These are phyloP conservation scores for Talaromyces wortmannii DNA, from an alignment of 495 filamentous ascomycete genomes.

Conservation along the genomic window DNA sequence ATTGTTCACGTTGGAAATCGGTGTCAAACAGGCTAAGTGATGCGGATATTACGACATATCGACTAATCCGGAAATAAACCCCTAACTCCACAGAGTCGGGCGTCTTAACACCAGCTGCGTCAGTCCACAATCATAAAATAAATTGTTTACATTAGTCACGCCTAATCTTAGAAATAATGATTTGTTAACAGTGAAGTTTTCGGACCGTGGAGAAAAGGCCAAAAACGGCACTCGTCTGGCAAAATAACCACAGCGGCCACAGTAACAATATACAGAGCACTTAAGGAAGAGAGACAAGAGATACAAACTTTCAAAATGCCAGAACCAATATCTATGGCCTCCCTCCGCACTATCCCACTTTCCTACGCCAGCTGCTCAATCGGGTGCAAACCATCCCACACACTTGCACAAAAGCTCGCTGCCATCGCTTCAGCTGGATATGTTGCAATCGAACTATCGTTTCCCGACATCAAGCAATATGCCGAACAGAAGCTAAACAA, in stretches of 20 bases:
- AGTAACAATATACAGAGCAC: not conserved
- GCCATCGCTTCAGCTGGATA: conserved; percentile 64
- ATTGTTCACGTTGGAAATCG: not conserved
- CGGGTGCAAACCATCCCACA: conserved; percentile 41
- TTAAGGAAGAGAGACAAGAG: not conserved
- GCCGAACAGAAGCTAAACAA: conserved; percentile 41
- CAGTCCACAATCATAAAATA: not conserved
- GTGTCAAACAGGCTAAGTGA: not conserved
- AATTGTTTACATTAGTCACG: not conserved
- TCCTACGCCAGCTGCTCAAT: conserved; percentile 63
- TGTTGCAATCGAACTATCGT: conserved; percentile 64
- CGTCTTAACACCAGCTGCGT: not conserved
- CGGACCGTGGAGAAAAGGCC: too few relatives aligned
- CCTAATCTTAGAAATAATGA: not conserved
- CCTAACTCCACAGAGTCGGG: not conserved
- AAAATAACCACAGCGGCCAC: not conserved
- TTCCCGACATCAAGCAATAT: conserved; percentile 67
- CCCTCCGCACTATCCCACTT: conserved; percentile 45
- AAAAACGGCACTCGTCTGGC: not conserved
- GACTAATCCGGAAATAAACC: not conserved
- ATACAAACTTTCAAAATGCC: conserved; percentile 7
- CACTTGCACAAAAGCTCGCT: conserved; percentile 57
- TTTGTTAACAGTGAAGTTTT: too few relatives aligned
- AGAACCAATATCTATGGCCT: conserved; percentile 12
- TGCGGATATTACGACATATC: conserved; percentile 1